Evolutionary conservation across 192 early-diverging fungal species (phyloP), one percentile per base, ranked within the genome.

Genomic region (Glomus cerebriforme): DNA sequence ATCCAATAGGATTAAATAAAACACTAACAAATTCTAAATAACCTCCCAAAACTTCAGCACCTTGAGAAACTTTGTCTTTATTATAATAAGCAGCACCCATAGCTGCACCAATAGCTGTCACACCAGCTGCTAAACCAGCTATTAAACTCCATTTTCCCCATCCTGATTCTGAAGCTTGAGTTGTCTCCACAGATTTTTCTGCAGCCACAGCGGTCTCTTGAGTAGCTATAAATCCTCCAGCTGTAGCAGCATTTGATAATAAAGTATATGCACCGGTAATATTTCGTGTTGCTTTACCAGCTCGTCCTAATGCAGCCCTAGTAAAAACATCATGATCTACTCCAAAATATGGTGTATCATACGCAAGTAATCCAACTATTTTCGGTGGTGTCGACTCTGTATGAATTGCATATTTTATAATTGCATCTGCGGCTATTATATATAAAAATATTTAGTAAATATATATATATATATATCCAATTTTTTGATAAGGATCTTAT

Each of bases 311-410:
- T 68, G 10, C 79, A 74, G 7, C 78, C 75, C 2, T 65, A 3
- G 84, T 75, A 15, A 87, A 80, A 27, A 84, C 81, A 17, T 83
- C 73, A 8, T 82, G 73, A 43, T 88, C 83, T 13, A 90, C 64
- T 10, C 85, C 85, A 82, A 81, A 90, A 76, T 83, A 90, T 3
- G 89, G 89, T 2, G 89, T 87, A 60, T 90, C 89, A 75, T 81
- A 90, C 31, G 87, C 87, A 37, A 90, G 54, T 19, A 90, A 78
- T 10, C 89, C 89, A 35, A 90, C 75, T 37, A 88, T 79, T 27
- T 59, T 75, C 49, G 75, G 85, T 64, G 31, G 62, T 75, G 22
- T 67, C 66, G 68, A 49, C 10, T 4, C 65, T 37, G 7, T 64
- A 8, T 1, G 45, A 49, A 19, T 77, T 35, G 7, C 81, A 75